Conservation (phyloP, 441 rosid genomes). For the Melastoma candidum region DNA sequence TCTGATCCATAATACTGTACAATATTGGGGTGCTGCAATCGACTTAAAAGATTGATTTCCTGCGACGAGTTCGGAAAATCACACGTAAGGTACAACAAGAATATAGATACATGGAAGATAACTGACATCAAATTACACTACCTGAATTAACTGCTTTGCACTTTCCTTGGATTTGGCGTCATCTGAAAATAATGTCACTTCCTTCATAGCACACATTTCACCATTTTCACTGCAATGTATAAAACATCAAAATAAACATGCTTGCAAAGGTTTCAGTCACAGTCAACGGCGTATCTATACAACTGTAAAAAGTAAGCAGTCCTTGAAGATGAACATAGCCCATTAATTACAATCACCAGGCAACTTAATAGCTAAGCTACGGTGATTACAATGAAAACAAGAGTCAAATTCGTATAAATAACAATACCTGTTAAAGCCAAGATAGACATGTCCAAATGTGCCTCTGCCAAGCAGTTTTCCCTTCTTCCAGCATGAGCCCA, state of each 20-base stretch:
- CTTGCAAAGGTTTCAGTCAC: too few relatives aligned
- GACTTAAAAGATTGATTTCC: slow-evolving; percentile 72
- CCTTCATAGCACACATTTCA: slow-evolving; percentile 96
- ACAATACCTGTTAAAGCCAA: slow-evolving; percentile 77
- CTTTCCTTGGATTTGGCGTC: slow-evolving; percentile 81
- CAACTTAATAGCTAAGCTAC: too few relatives aligned
- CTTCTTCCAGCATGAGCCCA: slow-evolving; percentile 81
- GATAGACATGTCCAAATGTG: slow-evolving; percentile 82
- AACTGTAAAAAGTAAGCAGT: too few relatives aligned
- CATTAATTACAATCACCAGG: too few relatives aligned
- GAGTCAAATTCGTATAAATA: slow-evolving; percentile 3
- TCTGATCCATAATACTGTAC: slow-evolving; percentile 11
- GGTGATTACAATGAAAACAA: too few relatives aligned
- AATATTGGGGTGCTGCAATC: slow-evolving; percentile 28
- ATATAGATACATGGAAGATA: not conserved
- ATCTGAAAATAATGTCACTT: slow-evolving; percentile 74
- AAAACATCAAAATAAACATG: too few relatives aligned
- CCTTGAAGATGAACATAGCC: too few relatives aligned
- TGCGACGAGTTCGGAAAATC: slow-evolving; percentile 17
- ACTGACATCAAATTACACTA: slow-evolving; percentile 15
- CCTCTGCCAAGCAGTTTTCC: slow-evolving; percentile 79
- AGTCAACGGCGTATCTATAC: too few relatives aligned
- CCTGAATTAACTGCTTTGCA: slow-evolving; percentile 71
- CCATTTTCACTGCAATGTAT: slow-evolving; percentile 54
- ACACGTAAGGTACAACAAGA: slow-evolving; percentile 1